A percentile compares a stretch with the other conserved stretches of the same genome.
Evolutionary conservation across 78 protist species (phyloP).

Genomic region (Speleostelium caveatum): DNA sequence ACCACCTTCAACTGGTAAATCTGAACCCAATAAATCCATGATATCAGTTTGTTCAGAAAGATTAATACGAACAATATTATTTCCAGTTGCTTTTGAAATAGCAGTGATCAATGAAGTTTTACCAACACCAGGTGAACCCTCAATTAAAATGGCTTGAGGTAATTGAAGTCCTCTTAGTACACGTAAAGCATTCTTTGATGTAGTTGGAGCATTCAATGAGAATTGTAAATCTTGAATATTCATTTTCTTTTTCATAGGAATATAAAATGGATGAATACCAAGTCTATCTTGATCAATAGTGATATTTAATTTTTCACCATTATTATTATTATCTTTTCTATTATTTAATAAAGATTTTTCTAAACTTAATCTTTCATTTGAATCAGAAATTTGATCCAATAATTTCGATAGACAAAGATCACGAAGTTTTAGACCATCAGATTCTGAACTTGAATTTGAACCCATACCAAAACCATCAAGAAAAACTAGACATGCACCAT

Average conservation of each 20-base stretch:
- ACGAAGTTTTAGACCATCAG: slow-evolving; percentile 45
- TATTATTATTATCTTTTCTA: background rate
- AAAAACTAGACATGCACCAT: slow-evolving; percentile 93
- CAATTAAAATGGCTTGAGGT: slow-evolving; percentile 90
- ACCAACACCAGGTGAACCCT: slow-evolving; percentile 98
- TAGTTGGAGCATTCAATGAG: slow-evolving; percentile 95
- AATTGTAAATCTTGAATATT: background rate
- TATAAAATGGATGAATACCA: slow-evolving; percentile 88
- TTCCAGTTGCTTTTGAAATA: slow-evolving; percentile 90
- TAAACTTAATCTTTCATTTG: background rate
- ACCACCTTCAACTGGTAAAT: slow-evolving; percentile 97
- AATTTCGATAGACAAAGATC: slow-evolving; percentile 7
- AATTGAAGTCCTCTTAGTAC: slow-evolving; percentile 96
- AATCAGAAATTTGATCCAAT: slow-evolving; percentile 11
- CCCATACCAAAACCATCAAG: slow-evolving; percentile 92
- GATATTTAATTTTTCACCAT: background rate
- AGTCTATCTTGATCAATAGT: slow-evolving; percentile 36
- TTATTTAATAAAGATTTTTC: background rate
- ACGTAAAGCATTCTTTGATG: slow-evolving; percentile 88
- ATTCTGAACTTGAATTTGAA: slow-evolving; percentile 39
- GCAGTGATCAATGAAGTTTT: slow-evolving; percentile 97
- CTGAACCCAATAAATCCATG: slow-evolving; percentile 98
- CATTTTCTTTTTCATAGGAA: slow-evolving; percentile 15
- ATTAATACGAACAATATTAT: slow-evolving; percentile 96
- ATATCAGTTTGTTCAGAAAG: slow-evolving; percentile 99